A percentile compares a stretch with the other conserved stretches of the same genome.
Conservation (phyloP, 345 rosid genomes). For the Melastoma malabathricum region DNA sequence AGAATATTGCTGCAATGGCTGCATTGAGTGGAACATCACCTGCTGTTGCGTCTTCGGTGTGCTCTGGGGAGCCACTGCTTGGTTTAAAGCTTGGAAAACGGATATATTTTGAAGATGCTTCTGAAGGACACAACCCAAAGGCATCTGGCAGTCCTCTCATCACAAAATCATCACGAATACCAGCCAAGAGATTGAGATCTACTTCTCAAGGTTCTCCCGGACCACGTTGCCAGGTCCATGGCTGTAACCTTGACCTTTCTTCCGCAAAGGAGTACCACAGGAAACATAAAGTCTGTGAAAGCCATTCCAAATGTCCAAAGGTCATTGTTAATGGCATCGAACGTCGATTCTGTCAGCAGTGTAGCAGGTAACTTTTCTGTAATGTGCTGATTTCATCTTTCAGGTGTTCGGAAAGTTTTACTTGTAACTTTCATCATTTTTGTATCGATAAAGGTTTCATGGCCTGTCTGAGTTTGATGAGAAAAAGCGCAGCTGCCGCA, state of each 20-base stretch:
- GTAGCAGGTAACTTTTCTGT: constrained; percentile 58
- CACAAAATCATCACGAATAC: constrained; percentile 27
- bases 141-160: constrained; percentile 21
- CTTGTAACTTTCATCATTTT: too few relatives aligned
- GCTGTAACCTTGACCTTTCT: constrained; percentile 71
- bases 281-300: constrained; percentile 74
- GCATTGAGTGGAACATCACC: constrained; percentile 23
- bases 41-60: constrained; percentile 42
- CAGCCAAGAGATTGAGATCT: constrained; percentile 53
- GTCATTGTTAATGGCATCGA: constrained; percentile 69
- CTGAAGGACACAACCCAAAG: constrained; percentile 36
- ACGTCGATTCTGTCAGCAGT: constrained; percentile 94
- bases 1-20: constrained; percentile 21
- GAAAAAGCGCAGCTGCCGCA: constrained; percentile 86
- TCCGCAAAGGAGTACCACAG: constrained; percentile 76
- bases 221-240: constrained; percentile 66
- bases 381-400: not conserved
- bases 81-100: constrained; percentile 75
- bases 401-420: too few relatives aligned
- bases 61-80: constrained; percentile 62
- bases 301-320: constrained; percentile 65
- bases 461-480: constrained; percentile 79
- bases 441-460: constrained; percentile 47
- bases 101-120: constrained; percentile 51
- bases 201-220: constrained; percentile 28